Evolutionary conservation across 129 eudicot species (phyloP).

Genomic region (Chrysanthemum seticuspe): DNA sequence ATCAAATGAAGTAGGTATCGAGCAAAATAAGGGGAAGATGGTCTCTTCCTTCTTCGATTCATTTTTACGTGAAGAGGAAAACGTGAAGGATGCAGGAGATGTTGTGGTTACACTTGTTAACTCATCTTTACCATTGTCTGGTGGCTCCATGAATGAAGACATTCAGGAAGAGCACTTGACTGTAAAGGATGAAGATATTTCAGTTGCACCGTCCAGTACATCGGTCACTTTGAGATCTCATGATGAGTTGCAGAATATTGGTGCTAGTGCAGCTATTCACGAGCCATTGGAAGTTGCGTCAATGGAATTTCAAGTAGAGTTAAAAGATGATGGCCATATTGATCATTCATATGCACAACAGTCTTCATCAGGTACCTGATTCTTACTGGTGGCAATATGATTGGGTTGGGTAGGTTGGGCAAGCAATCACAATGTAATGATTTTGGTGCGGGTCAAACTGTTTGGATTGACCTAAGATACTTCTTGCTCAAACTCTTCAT

Average conservation of each 20-base stretch:
- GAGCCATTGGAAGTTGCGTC: constrained; percentile 31
- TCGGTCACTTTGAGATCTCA: constrained; percentile 25
- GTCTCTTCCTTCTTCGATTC: constrained; percentile 10
- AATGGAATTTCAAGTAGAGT: constrained; percentile 28
- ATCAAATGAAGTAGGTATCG: constrained; percentile 9
- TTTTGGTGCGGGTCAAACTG: neutral
- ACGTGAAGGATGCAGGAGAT: constrained; percentile 18
- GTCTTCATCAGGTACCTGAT: constrained; percentile 44
- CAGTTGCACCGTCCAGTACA: constrained; percentile 1
- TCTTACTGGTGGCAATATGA: neutral
- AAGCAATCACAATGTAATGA: neutral
- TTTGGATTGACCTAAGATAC: neutral
- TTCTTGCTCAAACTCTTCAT: neutral
- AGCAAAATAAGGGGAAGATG: neutral
- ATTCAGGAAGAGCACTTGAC: constrained; percentile 10
- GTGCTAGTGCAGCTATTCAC: constrained; percentile 17
- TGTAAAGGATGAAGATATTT: constrained; percentile 22
- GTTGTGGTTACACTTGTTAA: constrained; percentile 17
- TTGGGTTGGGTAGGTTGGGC: neutral
- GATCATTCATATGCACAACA: constrained; percentile 21
- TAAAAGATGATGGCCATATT: constrained; percentile 20
- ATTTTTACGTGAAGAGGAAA: constrained; percentile 35
- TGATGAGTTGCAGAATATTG: constrained; percentile 18
- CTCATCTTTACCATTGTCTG: constrained; percentile 15
- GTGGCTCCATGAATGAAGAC: constrained; percentile 23